phyloP scores from a whole-genome alignment of 306 rosid species.

The Mimosa pudica region DNA sequence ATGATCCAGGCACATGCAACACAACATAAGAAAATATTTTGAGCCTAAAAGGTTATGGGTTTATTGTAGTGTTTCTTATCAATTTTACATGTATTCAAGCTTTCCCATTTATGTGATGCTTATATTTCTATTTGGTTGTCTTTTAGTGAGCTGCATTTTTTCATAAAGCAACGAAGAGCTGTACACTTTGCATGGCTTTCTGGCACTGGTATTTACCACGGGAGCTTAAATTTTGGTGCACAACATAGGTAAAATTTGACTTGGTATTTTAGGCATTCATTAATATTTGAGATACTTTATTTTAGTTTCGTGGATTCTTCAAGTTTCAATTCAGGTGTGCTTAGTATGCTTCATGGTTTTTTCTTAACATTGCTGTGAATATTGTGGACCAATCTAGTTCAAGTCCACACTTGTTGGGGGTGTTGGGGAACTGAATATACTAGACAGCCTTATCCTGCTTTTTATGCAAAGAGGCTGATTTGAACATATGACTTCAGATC shows the following conservation, averaged over 20 bases:
- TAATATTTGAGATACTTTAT: constrained; percentile 23
- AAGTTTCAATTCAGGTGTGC: constrained; percentile 30
- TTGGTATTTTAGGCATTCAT: constrained; percentile 8
- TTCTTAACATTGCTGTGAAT: constrained; percentile 20
- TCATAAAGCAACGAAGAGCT: constrained; percentile 94
- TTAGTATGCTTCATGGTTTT: constrained; percentile 39
- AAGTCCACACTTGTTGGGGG: too few relatives aligned
- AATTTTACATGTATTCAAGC: not conserved
- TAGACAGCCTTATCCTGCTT: too few relatives aligned
- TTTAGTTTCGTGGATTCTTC: constrained; percentile 18
- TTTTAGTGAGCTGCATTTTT: constrained; percentile 92
- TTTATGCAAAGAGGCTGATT: too few relatives aligned
- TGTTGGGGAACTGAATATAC: too few relatives aligned
- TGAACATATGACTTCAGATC: too few relatives aligned
- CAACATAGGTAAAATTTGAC: constrained; percentile 64
- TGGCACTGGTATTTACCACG: constrained; percentile 97
- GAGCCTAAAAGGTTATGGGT: constrained; percentile 8
- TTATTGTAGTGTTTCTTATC: constrained; percentile 17
- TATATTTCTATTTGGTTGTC: constrained; percentile 31
- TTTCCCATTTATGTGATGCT: constrained; percentile 22
- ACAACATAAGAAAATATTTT: constrained; percentile 17
- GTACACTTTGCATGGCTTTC: constrained; percentile 99
- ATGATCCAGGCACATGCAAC: constrained; percentile 10
- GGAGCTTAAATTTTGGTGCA: constrained; percentile 88
- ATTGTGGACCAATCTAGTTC: too few relatives aligned